phyloP scores from a whole-genome alignment of 495 filamentous ascomycete species.

The Xylaria sp. region DNA sequence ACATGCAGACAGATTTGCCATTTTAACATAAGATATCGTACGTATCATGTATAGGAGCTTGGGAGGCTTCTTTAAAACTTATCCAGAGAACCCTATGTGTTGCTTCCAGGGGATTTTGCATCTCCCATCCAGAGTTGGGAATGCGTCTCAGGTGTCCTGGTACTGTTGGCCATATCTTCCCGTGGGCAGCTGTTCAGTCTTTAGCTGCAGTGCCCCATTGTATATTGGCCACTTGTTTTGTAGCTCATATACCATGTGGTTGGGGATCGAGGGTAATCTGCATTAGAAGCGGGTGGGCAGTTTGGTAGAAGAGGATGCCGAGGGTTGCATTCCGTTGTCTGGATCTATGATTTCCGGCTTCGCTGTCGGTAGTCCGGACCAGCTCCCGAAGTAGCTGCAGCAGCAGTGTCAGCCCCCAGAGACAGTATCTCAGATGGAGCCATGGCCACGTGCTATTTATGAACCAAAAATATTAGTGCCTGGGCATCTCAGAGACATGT shows the following conservation, averaged over 20 bases:
- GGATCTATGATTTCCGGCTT: neutral
- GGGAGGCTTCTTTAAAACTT: neutral
- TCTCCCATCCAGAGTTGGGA: neutral
- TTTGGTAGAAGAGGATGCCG: neutral
- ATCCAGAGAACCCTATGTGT: neutral
- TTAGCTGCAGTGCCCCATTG: neutral
- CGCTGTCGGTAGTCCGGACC: neutral
- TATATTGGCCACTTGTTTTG: no score
- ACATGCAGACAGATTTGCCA: neutral
- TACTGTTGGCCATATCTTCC: neutral
- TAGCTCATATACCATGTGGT: no score
- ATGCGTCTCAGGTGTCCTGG: neutral
- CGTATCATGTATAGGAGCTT: neutral
- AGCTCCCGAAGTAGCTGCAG: neutral
- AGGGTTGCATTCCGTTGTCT: neutral
- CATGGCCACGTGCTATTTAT: conserved; percentile 3
- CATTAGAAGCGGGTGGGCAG: conserved; percentile 6
- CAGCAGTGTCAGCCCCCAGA: neutral
- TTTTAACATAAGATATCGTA: neutral
- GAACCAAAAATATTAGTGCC: neutral
- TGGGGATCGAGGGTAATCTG: neutral
- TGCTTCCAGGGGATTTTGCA: neutral
- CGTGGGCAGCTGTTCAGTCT: neutral
- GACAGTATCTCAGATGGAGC: conserved; percentile 10
- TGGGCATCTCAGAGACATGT: conserved; percentile 2